Base-by-base conservation (phyloP, 148 eudicot species). In the Vaccinium myrtillus region DNA sequence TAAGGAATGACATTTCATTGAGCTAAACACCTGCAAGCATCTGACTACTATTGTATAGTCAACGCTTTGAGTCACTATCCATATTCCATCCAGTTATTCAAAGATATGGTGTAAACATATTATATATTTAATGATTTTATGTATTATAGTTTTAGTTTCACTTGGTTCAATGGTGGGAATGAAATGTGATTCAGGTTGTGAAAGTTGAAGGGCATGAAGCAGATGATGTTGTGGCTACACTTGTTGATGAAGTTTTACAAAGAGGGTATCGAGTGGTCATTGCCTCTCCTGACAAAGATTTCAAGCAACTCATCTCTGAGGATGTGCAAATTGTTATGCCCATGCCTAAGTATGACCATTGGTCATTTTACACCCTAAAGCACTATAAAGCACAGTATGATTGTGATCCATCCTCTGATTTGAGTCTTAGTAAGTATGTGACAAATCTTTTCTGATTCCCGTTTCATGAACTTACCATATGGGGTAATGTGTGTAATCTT, bases 261-360 rank as follows among this genome's bases (percentile, higher is more conserved):
- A 88, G 87, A 85, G 95, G 96, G 53, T 86, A 83, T 82, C 90
- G 75, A 81, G 97, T 87, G 65, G 99, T 96, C 75, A 91, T 94
- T 86, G 99, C 98, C 84, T 96, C 99, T 63, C 99, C 97, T 27
- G 99, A 96, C 87, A 96, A 96, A 90, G 99, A 96, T 90, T 96
- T 96, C 90, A 96, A 94, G 94, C 99, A 96, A 83, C 91, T 96
- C 80, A 92, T 96, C 84, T 94, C 95, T 78, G 95, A 93, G 84
- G 93, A 96, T 85, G 99, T 96, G 83, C 99, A 96, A 86, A 93
- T 96, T 83, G 99, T 92, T 88, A 90, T 92, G 84, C 98, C 99
- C 74, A 50, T 96, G 75, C 92, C 92, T 43, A 94, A 93, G 63
- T 91, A 92, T 77, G 65, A 86, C 49, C 90, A 98, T 87, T 96